Percentiles rank a stretch among this genome's conserved stretches.
Conservation (phyloP, 2,329 filamentous ascomycete species). For the Apiospora rasikravindrae region DNA sequence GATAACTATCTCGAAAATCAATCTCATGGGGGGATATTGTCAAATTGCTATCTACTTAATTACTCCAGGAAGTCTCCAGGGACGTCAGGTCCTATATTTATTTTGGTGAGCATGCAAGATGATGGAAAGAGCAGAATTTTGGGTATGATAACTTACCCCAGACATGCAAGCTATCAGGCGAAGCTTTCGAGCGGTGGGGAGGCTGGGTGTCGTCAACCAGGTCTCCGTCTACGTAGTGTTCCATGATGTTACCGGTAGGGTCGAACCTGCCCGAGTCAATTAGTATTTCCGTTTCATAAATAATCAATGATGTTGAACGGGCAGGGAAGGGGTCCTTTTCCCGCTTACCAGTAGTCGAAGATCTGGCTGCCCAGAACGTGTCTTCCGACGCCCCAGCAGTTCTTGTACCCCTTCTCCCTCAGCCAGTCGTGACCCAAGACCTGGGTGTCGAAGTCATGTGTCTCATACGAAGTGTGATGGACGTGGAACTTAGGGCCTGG, state of each 20-base stretch:
- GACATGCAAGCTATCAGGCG: conserved; percentile 50
- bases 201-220: conserved; percentile 61
- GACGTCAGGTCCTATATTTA: conserved; percentile 26
- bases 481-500: conserved; percentile 53
- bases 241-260: conserved; percentile 65
- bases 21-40: background rate
- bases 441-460: conserved; percentile 74
- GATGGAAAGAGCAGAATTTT: background rate
- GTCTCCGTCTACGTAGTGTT: conserved; percentile 76
- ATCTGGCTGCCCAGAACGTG: conserved; percentile 74
- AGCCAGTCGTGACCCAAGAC: conserved; percentile 74
- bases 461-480: conserved; percentile 73
- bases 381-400: conserved; percentile 73
- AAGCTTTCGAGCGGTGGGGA: conserved; percentile 46
- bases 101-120: background rate
- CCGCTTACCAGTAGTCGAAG: conserved; percentile 70
- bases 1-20: no score
- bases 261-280: conserved; percentile 55
- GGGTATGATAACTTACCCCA: conserved; percentile 44
- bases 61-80: conserved; percentile 34
- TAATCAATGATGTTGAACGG: background rate
- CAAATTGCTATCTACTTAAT: background rate
- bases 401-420: conserved; percentile 63
- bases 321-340: background rate
- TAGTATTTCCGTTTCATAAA: background rate